phyloP scores from a whole-genome alignment of 73 alveolate genomes.

The Stentor roeselii region DNA sequence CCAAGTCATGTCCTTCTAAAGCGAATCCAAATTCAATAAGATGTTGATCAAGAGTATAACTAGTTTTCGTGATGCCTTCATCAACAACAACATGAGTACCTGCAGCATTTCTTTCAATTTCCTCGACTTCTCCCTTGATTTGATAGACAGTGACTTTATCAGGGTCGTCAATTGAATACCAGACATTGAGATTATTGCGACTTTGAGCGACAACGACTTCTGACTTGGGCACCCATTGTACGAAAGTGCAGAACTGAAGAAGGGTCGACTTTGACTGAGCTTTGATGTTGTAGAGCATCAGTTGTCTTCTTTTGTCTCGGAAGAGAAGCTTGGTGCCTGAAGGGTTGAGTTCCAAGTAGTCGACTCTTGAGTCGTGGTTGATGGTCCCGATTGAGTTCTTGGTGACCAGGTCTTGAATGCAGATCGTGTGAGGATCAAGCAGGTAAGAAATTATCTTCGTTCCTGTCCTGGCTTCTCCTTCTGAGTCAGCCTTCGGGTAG shows the following conservation, averaged over 20 bases:
- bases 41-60: slow-evolving; percentile 94
- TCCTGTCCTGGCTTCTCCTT: slow-evolving; percentile 55
- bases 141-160: slow-evolving; percentile 95
- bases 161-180: slow-evolving; percentile 98
- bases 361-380: slow-evolving; percentile 97
- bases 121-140: slow-evolving; percentile 98
- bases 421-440: slow-evolving; percentile 97
- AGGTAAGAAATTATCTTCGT: slow-evolving; percentile 96
- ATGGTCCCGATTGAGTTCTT: slow-evolving; percentile 93
- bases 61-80: slow-evolving; percentile 89
- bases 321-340: slow-evolving; percentile 93
- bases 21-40: slow-evolving; percentile 97
- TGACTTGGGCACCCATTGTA: slow-evolving; percentile 99
- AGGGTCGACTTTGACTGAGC: slow-evolving; percentile 95
- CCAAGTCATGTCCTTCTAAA: slow-evolving; percentile 92
- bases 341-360: slow-evolving; percentile 94
- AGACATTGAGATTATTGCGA: slow-evolving; percentile 97
- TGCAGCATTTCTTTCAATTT: slow-evolving; percentile 94
- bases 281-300: slow-evolving; percentile 93
- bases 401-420: slow-evolving; percentile 90
- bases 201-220: slow-evolving; percentile 99
- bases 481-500: slow-evolving; percentile 80
- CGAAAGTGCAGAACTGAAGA: slow-evolving; percentile 98
- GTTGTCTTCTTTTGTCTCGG: slow-evolving; percentile 99
- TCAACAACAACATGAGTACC: slow-evolving; percentile 89